These are phyloP conservation scores for Coniosporium tulheliwenetii DNA, from an alignment of 2,329 filamentous ascomycete species.

Conservation along the genomic window DNA sequence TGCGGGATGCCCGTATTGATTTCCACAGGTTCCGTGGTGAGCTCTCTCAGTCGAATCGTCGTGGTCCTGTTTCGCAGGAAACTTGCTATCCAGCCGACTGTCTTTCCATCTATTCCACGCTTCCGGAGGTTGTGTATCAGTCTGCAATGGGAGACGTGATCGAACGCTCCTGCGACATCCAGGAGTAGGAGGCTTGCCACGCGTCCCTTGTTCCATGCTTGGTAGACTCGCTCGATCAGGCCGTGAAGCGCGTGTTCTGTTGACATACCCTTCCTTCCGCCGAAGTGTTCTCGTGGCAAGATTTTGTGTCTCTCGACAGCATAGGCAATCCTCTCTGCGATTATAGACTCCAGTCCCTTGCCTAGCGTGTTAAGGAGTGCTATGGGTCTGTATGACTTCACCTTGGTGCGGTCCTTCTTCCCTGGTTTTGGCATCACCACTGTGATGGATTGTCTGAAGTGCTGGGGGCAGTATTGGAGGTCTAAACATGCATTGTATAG, in stretches of 20 bases:
- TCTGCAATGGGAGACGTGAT: neutral
- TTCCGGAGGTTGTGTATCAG: neutral
- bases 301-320: slow-evolving; percentile 8
- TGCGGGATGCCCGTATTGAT: too few relatives aligned
- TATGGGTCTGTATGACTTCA: slow-evolving; percentile 13
- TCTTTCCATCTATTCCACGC: neutral
- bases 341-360: slow-evolving; percentile 13
- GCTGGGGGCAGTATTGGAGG: neutral
- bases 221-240: slow-evolving; percentile 12
- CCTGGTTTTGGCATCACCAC: slow-evolving; percentile 12
- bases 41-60: neutral
- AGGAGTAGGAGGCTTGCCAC: slow-evolving; percentile 16
- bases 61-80: neutral
- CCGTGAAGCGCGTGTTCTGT: slow-evolving; percentile 14
- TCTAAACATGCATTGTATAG: neutral
- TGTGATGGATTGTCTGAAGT: slow-evolving; percentile 3
- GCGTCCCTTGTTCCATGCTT: slow-evolving; percentile 8
- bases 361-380: slow-evolving; percentile 14
- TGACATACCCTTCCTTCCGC: slow-evolving; percentile 11
- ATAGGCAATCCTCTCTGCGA: slow-evolving; percentile 8
- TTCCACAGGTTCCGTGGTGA: neutral
- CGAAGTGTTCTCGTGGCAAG: slow-evolving; percentile 12
- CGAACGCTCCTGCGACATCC: slow-evolving; percentile 15
- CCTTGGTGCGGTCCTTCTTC: slow-evolving; percentile 12
- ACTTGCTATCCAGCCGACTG: neutral